Evolutionary conservation across 164 flowering plant species (phyloP).

Genomic region (Dillenia turbinata): DNA sequence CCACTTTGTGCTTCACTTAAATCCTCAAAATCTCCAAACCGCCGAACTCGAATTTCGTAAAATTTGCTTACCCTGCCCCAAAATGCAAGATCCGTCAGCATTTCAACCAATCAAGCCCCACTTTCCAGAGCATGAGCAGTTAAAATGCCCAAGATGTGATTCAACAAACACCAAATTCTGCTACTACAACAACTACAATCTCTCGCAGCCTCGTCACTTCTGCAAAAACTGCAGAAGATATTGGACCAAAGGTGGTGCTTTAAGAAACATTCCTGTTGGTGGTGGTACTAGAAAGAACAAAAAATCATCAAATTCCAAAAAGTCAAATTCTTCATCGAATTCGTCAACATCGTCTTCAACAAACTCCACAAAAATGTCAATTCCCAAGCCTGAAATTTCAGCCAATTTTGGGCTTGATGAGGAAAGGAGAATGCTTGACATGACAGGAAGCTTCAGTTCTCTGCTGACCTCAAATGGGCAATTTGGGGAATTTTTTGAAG

Average conservation of each 20-base stretch:
- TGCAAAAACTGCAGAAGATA: slow-evolving; percentile 54
- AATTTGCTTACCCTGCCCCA: background rate
- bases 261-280: slow-evolving; percentile 81
- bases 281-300: slow-evolving; percentile 59
- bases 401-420: slow-evolving; percentile 17
- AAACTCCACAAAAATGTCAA: background rate
- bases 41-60: no score
- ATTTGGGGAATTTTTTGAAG: slow-evolving; percentile 32
- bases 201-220: slow-evolving; percentile 61
- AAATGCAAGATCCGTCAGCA: slow-evolving; percentile 58
- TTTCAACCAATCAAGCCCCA: slow-evolving; percentile 44
- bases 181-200: slow-evolving; percentile 69
- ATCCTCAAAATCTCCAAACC: no score
- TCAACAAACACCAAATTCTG: slow-evolving; percentile 78
- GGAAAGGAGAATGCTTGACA: slow-evolving; percentile 29
- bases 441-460: slow-evolving; percentile 31
- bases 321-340: slow-evolving; percentile 4
- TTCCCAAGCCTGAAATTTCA: slow-evolving; percentile 13
- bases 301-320: slow-evolving; percentile 23
- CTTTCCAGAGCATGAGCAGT: slow-evolving; percentile 66
- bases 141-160: slow-evolving; percentile 80
- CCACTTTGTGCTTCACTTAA: no score
- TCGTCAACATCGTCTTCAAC: slow-evolving; percentile 11
- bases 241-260: slow-evolving; percentile 65
- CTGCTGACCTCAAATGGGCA: slow-evolving; percentile 34